Evolutionary conservation across 2,329 filamentous ascomycete species (phyloP).

Genomic region (Stagonosporopsis chrysanthemi): DNA sequence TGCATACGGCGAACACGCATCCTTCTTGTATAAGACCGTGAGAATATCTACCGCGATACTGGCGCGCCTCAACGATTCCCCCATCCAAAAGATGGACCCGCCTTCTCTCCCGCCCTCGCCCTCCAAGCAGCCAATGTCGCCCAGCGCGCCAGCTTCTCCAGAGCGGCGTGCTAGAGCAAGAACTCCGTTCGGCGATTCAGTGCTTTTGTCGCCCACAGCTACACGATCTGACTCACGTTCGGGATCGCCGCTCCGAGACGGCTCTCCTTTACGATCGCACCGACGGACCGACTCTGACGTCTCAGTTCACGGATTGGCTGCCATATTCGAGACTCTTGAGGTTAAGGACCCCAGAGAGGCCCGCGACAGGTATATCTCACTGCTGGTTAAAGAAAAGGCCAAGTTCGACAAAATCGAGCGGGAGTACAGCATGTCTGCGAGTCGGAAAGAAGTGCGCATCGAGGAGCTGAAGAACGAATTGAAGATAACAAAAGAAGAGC

Average conservation of each 20-base stretch:
- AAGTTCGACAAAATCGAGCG: slow-evolving; percentile 58
- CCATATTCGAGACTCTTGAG: slow-evolving; percentile 75
- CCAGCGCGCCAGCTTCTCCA: slow-evolving; percentile 68
- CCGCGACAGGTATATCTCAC: slow-evolving; percentile 53
- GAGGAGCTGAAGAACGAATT: slow-evolving; percentile 43
- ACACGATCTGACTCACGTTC: slow-evolving; percentile 21
- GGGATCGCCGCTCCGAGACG: slow-evolving; percentile 52
- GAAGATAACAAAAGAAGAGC: slow-evolving; percentile 30
- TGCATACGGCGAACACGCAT: slow-evolving; percentile 16
- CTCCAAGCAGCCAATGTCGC: slow-evolving; percentile 62
- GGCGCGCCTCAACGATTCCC: slow-evolving; percentile 48
- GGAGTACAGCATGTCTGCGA: slow-evolving; percentile 68
- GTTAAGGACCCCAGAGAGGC: slow-evolving; percentile 58
- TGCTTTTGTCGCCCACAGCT: slow-evolving; percentile 36
- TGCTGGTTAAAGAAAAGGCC: slow-evolving; percentile 54
- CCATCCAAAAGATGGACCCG: slow-evolving; percentile 41
- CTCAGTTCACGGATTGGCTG: slow-evolving; percentile 60
- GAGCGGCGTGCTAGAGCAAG: slow-evolving; percentile 65
- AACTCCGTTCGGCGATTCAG: slow-evolving; percentile 39
- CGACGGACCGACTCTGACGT: slow-evolving; percentile 49
- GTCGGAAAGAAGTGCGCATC: slow-evolving; percentile 39
- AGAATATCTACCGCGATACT: slow-evolving; percentile 40
- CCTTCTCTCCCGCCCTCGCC: slow-evolving; percentile 48
- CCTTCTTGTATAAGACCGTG: slow-evolving; percentile 3
- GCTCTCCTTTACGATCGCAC: slow-evolving; percentile 35